A percentile compares a stretch with the other conserved stretches of the same genome.
Evolutionary conservation across 2,329 filamentous ascomycete genomes (phyloP).

Genomic region (Tolypocladium inflatum): DNA sequence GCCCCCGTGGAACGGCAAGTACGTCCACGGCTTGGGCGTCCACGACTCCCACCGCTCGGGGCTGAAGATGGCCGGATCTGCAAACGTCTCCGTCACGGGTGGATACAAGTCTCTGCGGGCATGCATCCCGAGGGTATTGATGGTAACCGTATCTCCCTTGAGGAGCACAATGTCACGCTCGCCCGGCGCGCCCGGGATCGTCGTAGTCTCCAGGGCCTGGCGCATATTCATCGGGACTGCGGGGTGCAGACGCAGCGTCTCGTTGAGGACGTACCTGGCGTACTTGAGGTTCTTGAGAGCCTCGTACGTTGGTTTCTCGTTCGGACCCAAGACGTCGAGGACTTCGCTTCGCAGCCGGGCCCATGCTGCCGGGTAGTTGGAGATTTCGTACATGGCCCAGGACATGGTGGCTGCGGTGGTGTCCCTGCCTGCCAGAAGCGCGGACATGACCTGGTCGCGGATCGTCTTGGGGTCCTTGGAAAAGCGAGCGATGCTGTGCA

Average conservation of each 20-base stretch:
- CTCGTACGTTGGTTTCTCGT: conserved; percentile 58
- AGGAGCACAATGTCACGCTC: conserved; percentile 53
- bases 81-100: conserved; percentile 31
- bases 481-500: conserved; percentile 65
- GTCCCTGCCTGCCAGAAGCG: conserved; percentile 70
- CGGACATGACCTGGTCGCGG: conserved; percentile 66
- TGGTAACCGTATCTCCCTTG: conserved; percentile 56
- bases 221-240: conserved; percentile 48
- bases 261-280: conserved; percentile 62
- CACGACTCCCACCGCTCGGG: conserved; percentile 59
- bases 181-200: conserved; percentile 25
- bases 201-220: conserved; percentile 36
- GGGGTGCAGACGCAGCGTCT: conserved; percentile 70
- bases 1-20: conserved; percentile 67
- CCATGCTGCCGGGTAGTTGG: conserved; percentile 58
- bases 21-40: conserved; percentile 59
- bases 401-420: conserved; percentile 77
- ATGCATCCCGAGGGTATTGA: conserved; percentile 65
- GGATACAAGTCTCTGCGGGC: conserved; percentile 55
- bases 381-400: conserved; percentile 76
- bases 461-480: conserved; percentile 55
- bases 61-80: conserved; percentile 41
- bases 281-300: conserved; percentile 86
- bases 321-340: conserved; percentile 51
- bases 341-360: conserved; percentile 68